Evolutionary conservation across 73 alveolate genomes (phyloP), one percentile per base, ranked within the genome.

Genomic region (Uronychia binucleata): DNA sequence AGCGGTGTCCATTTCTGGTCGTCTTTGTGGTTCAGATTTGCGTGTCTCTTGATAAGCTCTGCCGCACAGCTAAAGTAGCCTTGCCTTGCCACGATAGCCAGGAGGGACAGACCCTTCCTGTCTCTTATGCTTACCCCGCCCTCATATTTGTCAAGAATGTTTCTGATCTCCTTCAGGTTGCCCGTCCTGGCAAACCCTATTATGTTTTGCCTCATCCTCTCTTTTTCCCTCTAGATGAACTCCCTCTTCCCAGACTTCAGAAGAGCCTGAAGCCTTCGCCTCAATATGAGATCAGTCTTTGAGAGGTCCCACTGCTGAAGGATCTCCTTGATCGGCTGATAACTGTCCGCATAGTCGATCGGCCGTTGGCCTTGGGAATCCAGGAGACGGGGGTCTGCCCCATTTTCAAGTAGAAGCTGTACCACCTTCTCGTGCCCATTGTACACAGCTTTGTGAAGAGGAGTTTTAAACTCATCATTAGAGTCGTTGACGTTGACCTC

Each of bases 381-480:
- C 81, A 76, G 74, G 27, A 82, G 31, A 28, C 75, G 59, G 26
- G 96, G 92, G 57, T 91, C 90, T 31, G 94, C 94, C 0, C 94
- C 91, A 28, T 81, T 81, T 74, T 87, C 88, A 25, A 91, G 90
- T 26, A 91, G 90, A 25, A 83, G 8, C 46, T 79, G 67, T 31
- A 82, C 92, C 34, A 91, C 90, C 67, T 90, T 79, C 0, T 78
- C 83, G 30, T 90, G 88, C 25, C 92, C 96, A 35, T 82, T 77
- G 75, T 93, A 92, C 25, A 94, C 97, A 78, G 99, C 98, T 86
- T 94, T 91, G 88, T 94, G 98, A 74, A 96, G 84, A 57, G 97
- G 92, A 29, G 99, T 89, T 77, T 95, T 86, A 34, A 89, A 85
- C 86, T 90, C 93, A 1, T 84, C 89, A 87, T 89, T 92, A 34